A percentile compares a stretch with the other conserved stretches of the same genome.
Evolutionary conservation across 2,329 filamentous ascomycete species (phyloP).

Genomic region (Podosphaera leucotricha): DNA sequence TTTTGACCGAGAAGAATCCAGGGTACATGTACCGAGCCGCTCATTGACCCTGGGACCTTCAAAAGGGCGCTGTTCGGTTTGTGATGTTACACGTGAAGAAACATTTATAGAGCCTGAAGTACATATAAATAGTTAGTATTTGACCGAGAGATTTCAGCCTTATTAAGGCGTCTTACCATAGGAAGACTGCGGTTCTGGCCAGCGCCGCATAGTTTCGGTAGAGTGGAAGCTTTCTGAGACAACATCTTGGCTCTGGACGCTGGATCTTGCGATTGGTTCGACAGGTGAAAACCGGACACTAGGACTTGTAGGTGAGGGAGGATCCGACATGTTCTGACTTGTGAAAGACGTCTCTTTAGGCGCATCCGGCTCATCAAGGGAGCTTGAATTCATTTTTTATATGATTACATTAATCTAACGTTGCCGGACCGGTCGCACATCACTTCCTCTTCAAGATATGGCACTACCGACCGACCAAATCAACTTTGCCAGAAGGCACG

Average conservation of each 20-base stretch:
- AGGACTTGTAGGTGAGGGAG: constrained; percentile 26
- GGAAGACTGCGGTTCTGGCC: constrained; percentile 26
- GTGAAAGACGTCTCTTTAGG: background rate
- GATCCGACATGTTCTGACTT: constrained; percentile 8
- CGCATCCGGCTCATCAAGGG: background rate
- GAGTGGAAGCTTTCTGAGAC: constrained; percentile 32
- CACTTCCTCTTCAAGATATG: background rate
- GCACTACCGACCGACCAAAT: background rate
- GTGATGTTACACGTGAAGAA: constrained; percentile 3
- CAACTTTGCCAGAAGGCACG: background rate
- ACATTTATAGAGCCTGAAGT: constrained; percentile 12
- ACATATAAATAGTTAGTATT: too few species aligned
- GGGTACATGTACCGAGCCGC: constrained; percentile 9
- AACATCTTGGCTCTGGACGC: constrained; percentile 16
- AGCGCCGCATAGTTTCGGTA: constrained; percentile 33
- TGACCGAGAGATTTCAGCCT: too few species aligned
- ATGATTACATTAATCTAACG: background rate
- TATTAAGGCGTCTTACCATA: constrained; percentile 24
- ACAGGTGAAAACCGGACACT: constrained; percentile 18
- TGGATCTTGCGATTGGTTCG: constrained; percentile 6
- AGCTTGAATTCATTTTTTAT: background rate
- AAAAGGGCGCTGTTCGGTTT: constrained; percentile 9
- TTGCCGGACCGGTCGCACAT: background rate
- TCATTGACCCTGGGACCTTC: constrained; percentile 12
- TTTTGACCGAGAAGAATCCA: constrained; percentile 14